Evolutionary conservation across 2,329 filamentous ascomycete genomes (phyloP), one percentile per base, ranked within the genome.

Genomic region (Rachicladosporium sp.): DNA sequence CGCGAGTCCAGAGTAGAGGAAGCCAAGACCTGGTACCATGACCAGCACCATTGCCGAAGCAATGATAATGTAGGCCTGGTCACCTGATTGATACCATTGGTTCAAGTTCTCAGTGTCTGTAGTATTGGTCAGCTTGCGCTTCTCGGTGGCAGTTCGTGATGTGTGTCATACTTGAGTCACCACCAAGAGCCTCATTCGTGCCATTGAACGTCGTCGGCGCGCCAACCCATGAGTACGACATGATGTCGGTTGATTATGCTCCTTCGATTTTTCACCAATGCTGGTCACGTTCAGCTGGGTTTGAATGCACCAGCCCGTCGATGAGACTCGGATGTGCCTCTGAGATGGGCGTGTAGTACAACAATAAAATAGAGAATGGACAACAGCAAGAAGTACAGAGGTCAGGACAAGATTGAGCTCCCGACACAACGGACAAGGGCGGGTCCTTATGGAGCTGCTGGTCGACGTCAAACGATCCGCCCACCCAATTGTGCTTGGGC

Each of bases 1-100:
- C n/a, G 91, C 89, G 50, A 96, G 80, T 50, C 91, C 91, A 9
- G 89, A 95, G 69, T 98, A 98, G 49, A 98, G 78, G 66, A 98
- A 95, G 41, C 86, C 88, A 53, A 98, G 88, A 54, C 91, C 91
- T 23, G 91, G 91, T 23, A 96, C 73, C 91, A 96, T 98, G 65
- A 95, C 68, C 67, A 96, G 67, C 49, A 96, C 89, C 81, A 96
- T 93, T 60, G 84, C 88, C 45, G 88, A 76, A 44, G 83, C 73
- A 54, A 96, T 64, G 62, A 96, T 73, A 63, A 96, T 96, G 69
- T 84, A 96, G 59, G 88, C 85, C 67, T 88, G 82, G 64, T 98
- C 91, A 56, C 91, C 91, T 4, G 86, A 70, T 51, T 84, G 74
- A 66, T 82, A 96, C 85, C 87, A 93, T 76, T 93, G 86, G 72